Conservation (phyloP, 164 flowering plant species). For the Umbilicus rupestris region DNA sequence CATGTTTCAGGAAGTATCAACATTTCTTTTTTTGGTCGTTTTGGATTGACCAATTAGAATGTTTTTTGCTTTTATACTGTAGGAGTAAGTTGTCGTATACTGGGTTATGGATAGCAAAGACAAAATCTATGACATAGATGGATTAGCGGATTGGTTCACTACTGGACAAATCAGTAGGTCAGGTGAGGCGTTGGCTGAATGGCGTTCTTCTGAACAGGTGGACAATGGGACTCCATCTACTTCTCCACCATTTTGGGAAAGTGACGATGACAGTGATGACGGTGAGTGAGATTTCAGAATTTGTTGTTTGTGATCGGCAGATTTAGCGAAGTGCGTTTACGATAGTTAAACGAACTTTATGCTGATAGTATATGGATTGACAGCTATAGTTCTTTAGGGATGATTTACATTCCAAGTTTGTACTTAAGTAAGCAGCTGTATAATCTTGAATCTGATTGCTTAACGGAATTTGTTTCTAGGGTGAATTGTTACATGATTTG, state of each 20-base stretch:
- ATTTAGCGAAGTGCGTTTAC: no score
- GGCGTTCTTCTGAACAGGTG: constrained; percentile 45
- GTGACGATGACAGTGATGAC: constrained; percentile 30
- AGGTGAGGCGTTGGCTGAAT: constrained; percentile 34
- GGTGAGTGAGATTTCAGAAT: constrained; percentile 16
- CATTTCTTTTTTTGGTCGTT: not conserved
- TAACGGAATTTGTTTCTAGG: not conserved
- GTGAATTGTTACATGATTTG: not conserved
- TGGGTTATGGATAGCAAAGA: constrained; percentile 18
- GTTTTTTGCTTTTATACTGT: not conserved
- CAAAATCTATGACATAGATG: constrained; percentile 26
- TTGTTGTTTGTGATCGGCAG: not conserved
- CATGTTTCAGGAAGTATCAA: no score
- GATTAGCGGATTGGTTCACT: constrained; percentile 27
- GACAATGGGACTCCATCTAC: constrained; percentile 46
- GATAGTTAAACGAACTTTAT: not conserved
- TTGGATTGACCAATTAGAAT: not conserved
- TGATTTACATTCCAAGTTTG: no score
- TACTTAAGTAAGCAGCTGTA: no score
- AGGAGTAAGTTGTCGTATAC: not conserved
- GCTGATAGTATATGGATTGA: not conserved
- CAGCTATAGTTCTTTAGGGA: not conserved
- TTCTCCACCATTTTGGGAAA: constrained; percentile 47
- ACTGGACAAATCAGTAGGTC: constrained; percentile 34
- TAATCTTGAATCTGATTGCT: not conserved